phyloP scores from a whole-genome alignment of 2,329 filamentous ascomycete species.

The Beauveria rudraprayagi region DNA sequence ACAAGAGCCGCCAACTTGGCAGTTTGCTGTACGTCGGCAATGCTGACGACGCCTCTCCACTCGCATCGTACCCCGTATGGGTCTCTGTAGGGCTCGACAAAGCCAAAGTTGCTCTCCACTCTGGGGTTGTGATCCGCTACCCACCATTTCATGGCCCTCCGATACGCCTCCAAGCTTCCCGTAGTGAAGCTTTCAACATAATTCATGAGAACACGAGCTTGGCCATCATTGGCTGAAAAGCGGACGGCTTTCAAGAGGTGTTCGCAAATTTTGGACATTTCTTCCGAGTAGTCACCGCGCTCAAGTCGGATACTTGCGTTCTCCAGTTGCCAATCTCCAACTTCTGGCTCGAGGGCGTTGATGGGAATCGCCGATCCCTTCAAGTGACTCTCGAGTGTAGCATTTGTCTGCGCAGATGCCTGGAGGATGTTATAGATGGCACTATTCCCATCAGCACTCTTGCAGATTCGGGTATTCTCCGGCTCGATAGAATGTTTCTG shows the following conservation, averaged over 20 bases:
- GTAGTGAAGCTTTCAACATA: neutral
- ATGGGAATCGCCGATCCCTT: neutral
- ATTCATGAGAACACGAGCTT: neutral
- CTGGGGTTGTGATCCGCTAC: neutral
- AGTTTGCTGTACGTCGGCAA: neutral
- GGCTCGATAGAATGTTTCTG: neutral
- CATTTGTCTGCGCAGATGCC: no score
- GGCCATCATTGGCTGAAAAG: neutral
- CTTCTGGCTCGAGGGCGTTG: no score
- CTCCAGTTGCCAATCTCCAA: no score
- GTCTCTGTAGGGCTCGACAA: neutral
- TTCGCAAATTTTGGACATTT: neutral
- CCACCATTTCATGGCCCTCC: neutral
- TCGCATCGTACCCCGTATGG: neutral
- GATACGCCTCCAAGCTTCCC: neutral
- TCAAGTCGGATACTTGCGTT: neutral
- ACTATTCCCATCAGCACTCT: neutral
- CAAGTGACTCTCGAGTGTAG: neutral
- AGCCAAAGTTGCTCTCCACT: neutral
- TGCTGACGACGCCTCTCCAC: neutral
- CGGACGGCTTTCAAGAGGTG: neutral
- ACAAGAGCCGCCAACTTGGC: neutral
- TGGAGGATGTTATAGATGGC: no score
- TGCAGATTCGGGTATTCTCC: neutral
- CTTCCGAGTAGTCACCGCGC: neutral